Evolutionary conservation across 106 monocot species (phyloP), one percentile per base, ranked within the genome.

Genomic region (Dioscorea zingiberensis): DNA sequence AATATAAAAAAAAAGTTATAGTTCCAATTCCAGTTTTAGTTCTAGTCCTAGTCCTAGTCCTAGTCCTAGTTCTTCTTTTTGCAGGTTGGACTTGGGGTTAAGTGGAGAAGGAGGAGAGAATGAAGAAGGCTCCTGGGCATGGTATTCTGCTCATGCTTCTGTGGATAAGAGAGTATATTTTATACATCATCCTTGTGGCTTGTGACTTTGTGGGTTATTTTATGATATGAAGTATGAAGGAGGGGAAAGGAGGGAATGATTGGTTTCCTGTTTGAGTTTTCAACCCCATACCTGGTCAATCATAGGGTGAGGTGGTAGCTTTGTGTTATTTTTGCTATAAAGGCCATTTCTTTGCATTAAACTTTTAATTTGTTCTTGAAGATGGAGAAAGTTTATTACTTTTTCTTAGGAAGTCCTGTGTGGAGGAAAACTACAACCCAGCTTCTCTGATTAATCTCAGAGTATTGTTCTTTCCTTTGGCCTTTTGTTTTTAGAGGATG

Each of bases 381-480:
- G 29, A 7, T 19, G 48, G 55, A 27, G 21, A 29, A 61, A 62
- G 38, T 59, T 51, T 28, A 2, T 69, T 46, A 68, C 21, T 18
- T 62, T 67, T 72, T 61, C 23, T 49, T 44, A 29, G 11, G 38
- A 38, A 38, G 38, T 38, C 38, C 38, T 38, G 38, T 38, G 32
- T 25, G 25, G 47, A 60, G 59, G 21, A 59, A 75, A 57, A 27
- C 38, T 6, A 54, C 44, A 65, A 21, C 22, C 63, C 55, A 54
- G 54, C 48, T 68, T 32, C 64, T 75, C 62, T 75, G 71, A 69
- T 64, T 63, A 44, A 71, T 71, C 71, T 71, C 25, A 32, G 60
- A 54, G 62, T 38, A 67, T 46, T 19, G 55, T 47, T 69, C 67
- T 74, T 71, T 62, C 72, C 25, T 75, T 82, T 75, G 83, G 72